phyloP scores from a whole-genome alignment of 2,329 filamentous ascomycete species.

The Fusarium lateritium region DNA sequence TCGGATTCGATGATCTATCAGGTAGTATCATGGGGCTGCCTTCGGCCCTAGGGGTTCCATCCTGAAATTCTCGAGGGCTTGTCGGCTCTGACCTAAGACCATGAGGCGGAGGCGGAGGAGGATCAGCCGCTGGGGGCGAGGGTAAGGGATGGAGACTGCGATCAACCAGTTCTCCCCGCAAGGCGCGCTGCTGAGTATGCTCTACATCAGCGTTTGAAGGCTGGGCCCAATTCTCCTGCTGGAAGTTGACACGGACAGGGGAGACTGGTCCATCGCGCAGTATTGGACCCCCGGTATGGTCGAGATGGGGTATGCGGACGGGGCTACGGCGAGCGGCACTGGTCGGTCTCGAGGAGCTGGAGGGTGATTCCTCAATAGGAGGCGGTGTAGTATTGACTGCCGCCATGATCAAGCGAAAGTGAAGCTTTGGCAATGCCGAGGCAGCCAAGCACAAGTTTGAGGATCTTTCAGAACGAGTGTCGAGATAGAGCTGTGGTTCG shows the following conservation, averaged over 20 bases:
- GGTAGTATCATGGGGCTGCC: slow-evolving; percentile 4
- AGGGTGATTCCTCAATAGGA: slow-evolving; percentile 49
- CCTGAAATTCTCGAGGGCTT: slow-evolving; percentile 29
- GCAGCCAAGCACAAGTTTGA: slow-evolving; percentile 27
- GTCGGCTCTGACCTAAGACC: slow-evolving; percentile 21
- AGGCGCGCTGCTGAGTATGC: slow-evolving; percentile 50
- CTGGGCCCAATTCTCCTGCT: slow-evolving; percentile 66
- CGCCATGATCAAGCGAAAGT: slow-evolving; percentile 50
- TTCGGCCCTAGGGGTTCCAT: slow-evolving; percentile 19
- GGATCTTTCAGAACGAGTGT: slow-evolving; percentile 27
- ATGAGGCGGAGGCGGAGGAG: slow-evolving; percentile 56
- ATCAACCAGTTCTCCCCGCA: slow-evolving; percentile 48
- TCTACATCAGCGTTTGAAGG: slow-evolving; percentile 69
- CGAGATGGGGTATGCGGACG: slow-evolving; percentile 52
- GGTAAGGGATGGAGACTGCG: slow-evolving; percentile 41
- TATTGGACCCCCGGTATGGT: slow-evolving; percentile 57
- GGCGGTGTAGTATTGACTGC: slow-evolving; percentile 55
- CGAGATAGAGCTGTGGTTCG: slow-evolving; percentile 19
- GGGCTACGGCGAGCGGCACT: slow-evolving; percentile 53
- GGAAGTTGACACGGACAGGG: slow-evolving; percentile 69
- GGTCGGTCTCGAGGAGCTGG: slow-evolving; percentile 41
- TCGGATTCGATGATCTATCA: slow-evolving; percentile 48
- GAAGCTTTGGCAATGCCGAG: slow-evolving; percentile 36
- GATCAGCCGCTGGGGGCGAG: slow-evolving; percentile 50
- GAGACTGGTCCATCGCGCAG: slow-evolving; percentile 69